phyloP scores from a whole-genome alignment of 805 yeast genomes.

The Zygotorulaspora sp. region DNA sequence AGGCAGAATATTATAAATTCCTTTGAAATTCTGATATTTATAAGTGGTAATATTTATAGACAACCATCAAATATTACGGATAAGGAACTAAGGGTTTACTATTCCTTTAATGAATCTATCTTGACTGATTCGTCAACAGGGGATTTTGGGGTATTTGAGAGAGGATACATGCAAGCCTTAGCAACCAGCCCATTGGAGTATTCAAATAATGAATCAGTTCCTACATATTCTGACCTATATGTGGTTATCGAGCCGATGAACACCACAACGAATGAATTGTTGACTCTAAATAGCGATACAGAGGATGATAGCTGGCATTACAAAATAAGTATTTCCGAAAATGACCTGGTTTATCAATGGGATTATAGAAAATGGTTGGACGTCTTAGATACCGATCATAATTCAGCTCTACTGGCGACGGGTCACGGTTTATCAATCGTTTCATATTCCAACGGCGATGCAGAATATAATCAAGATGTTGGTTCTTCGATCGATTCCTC shows the following conservation, averaged over 20 bases:
- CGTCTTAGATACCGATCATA: slow-evolving; percentile 66
- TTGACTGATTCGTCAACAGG: slow-evolving; percentile 17
- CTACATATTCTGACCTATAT: slow-evolving; percentile 25
- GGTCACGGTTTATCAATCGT: slow-evolving; percentile 27
- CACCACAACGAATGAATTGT: slow-evolving; percentile 16
- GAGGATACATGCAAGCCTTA: slow-evolving; percentile 33
- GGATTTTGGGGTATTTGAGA: slow-evolving; percentile 14
- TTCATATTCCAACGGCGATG: slow-evolving; percentile 35
- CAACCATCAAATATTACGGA: slow-evolving; percentile 24
- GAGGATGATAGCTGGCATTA: slow-evolving; percentile 46
- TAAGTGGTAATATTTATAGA: slow-evolving; percentile 36
- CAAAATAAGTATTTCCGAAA: slow-evolving; percentile 61
- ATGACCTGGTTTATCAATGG: slow-evolving; percentile 65
- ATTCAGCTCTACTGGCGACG: slow-evolving; percentile 61
- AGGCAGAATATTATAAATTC: slow-evolving; percentile 16
- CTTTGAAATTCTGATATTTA: slow-evolving; percentile 28
- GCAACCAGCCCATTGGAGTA: slow-evolving; percentile 24
- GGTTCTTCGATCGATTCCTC: slow-evolving; percentile 25
- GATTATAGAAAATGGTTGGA: slow-evolving; percentile 51
- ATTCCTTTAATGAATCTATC: slow-evolving; percentile 28
- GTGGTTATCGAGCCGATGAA: slow-evolving; percentile 27
- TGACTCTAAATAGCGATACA: slow-evolving; percentile 4
- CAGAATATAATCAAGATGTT: slow-evolving; percentile 14
- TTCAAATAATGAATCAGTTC: slow-evolving; percentile 11
- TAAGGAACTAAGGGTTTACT: slow-evolving; percentile 22